Conservation (phyloP, 2,329 filamentous ascomycete species). For the Septoria linicola region DNA sequence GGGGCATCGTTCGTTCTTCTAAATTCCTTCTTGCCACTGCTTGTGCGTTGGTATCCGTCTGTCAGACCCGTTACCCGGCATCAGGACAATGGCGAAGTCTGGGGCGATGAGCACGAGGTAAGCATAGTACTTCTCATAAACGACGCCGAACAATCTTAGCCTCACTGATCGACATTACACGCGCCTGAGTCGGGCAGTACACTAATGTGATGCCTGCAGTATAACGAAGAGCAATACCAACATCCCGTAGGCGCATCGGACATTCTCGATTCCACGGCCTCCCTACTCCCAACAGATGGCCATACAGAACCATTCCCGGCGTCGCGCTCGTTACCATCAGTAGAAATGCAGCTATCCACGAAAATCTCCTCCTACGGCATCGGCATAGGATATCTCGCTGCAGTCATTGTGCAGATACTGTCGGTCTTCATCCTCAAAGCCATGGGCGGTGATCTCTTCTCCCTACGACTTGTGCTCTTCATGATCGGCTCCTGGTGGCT, state of each 20-base stretch:
- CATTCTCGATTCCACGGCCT: constrained; percentile 17
- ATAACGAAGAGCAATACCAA: constrained; percentile 14
- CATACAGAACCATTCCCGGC: constrained; percentile 35
- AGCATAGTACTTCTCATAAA: constrained; percentile 3
- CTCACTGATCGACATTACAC: background rate
- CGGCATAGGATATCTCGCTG: constrained; percentile 88
- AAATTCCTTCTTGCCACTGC: constrained; percentile 88
- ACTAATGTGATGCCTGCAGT: constrained; percentile 1
- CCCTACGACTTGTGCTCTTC: constrained; percentile 82
- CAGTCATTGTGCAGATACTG: constrained; percentile 77
- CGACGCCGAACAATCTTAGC: background rate
- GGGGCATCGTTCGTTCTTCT: constrained; percentile 92
- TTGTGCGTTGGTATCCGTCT: constrained; percentile 73
- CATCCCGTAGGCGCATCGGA: background rate
- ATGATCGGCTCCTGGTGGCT: constrained; percentile 92
- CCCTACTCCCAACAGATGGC: constrained; percentile 20
- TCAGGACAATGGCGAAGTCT: constrained; percentile 5
- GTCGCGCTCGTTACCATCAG: constrained; percentile 50
- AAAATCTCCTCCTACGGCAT: constrained; percentile 90
- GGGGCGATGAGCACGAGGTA: constrained; percentile 20
- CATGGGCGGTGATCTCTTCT: constrained; percentile 76
- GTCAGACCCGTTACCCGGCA: constrained; percentile 10
- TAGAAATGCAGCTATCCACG: constrained; percentile 77
- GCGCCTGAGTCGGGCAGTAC: background rate
- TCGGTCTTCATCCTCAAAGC: constrained; percentile 73